phyloP scores from a whole-genome alignment of 768 basidiomycete genomes.

The Suillus hirtellus region DNA sequence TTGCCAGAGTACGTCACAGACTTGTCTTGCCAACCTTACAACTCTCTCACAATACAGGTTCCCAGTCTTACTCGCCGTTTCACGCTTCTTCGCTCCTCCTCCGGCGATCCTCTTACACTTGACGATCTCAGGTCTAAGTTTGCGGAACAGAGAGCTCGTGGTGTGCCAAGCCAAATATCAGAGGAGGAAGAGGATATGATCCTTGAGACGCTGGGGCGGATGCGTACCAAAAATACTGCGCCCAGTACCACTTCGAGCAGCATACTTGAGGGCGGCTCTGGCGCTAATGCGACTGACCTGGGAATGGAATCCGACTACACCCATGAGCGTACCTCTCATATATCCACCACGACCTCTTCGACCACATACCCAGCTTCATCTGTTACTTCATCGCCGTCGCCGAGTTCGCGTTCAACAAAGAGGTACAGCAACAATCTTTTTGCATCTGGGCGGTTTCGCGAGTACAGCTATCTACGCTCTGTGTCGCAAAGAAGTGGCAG shows the following conservation, averaged over 20 bases:
- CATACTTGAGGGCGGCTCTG: slow-evolving; percentile 18
- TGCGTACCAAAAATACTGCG: slow-evolving; percentile 40
- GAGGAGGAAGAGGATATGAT: slow-evolving; percentile 88
- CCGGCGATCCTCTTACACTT: slow-evolving; percentile 65
- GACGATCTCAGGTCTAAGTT: slow-evolving; percentile 66
- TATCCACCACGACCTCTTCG: slow-evolving; percentile 39
- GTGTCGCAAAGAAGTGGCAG: slow-evolving; percentile 47
- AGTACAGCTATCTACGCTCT: slow-evolving; percentile 69
- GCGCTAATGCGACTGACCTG: slow-evolving; percentile 17
- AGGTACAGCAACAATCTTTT: slow-evolving; percentile 88
- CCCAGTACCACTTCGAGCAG: slow-evolving; percentile 21
- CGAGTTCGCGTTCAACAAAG: slow-evolving; percentile 51
- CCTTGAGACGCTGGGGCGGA: slow-evolving; percentile 64
- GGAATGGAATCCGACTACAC: slow-evolving; percentile 32
- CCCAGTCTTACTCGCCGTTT: slow-evolving; percentile 79
- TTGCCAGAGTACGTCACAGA: slow-evolving; percentile 70
- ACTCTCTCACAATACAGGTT: slow-evolving; percentile 21
- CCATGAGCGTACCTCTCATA: slow-evolving; percentile 36
- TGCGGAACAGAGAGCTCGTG: slow-evolving; percentile 74
- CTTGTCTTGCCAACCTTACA: slow-evolving; percentile 14
- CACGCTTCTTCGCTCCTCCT: slow-evolving; percentile 69
- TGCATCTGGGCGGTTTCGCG: slow-evolving; percentile 76
- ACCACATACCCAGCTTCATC: slow-evolving; percentile 42
- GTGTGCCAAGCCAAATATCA: slow-evolving; percentile 65
- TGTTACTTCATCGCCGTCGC: slow-evolving; percentile 34